Conservation (phyloP, 306 rosid species). For the Bauhinia variegata region DNA sequence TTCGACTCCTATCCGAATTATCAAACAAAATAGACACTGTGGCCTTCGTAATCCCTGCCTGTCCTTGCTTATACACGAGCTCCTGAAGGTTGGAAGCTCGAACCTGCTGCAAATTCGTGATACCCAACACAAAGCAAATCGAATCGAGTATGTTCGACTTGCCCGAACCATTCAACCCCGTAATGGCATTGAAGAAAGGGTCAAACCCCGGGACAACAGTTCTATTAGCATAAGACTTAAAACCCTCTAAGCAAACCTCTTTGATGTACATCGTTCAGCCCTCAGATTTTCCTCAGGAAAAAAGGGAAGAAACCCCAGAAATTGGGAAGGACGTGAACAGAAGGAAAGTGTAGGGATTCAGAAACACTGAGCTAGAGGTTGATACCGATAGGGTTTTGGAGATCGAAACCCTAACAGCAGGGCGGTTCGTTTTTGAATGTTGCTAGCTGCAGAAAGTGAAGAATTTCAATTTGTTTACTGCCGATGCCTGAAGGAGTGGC, state of each 20-base stretch:
- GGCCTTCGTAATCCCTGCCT: conserved; percentile 97
- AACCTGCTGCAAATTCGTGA: conserved; percentile 91
- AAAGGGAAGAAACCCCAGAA: not conserved
- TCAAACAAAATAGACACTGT: conserved; percentile 86
- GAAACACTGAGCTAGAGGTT: not conserved
- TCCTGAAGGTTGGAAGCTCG: conserved; percentile 95
- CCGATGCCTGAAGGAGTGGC: not conserved
- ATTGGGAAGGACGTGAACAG: no score
- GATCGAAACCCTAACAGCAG: conserved; percentile 43
- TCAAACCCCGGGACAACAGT: conserved; percentile 92
- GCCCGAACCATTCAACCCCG: conserved; percentile 93
- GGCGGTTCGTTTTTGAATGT: conserved; percentile 7
- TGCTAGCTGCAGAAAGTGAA: conserved; percentile 26
- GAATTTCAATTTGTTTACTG: conserved; percentile 12
- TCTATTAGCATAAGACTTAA: conserved; percentile 93
- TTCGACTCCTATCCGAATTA: conserved; percentile 66
- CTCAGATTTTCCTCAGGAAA: not conserved
- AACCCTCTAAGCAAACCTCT: conserved; percentile 92
- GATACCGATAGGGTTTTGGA: conserved; percentile 40
- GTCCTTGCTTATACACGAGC: conserved; percentile 95
- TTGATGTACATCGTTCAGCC: conserved; percentile 65
- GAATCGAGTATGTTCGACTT: conserved; percentile 93
- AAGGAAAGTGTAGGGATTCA: not conserved
- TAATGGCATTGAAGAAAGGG: conserved; percentile 87
- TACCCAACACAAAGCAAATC: conserved; percentile 89